Percentiles rank a stretch among this genome's conserved stretches.
phyloP scores from a whole-genome alignment of 1,284 basidiomycete species.

The Sanguinoderma infundibulare region DNA sequence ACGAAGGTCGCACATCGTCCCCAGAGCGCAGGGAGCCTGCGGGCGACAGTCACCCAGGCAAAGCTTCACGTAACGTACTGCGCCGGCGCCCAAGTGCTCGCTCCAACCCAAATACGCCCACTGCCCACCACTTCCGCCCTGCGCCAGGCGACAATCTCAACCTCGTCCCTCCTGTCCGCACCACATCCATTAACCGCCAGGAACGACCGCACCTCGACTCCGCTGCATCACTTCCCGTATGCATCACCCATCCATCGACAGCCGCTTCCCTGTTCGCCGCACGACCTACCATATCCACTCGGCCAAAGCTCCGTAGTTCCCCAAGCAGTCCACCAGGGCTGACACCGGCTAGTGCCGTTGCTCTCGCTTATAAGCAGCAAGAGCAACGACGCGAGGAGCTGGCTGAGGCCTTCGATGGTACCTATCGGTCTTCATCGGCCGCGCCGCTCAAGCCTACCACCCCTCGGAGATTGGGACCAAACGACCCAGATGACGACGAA shows the following conservation, averaged over 20 bases:
- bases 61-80: slow-evolving; percentile 46
- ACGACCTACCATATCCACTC: slow-evolving; percentile 14
- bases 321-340: slow-evolving; percentile 32
- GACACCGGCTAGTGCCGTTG: slow-evolving; percentile 63
- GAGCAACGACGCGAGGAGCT: slow-evolving; percentile 40
- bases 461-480: not conserved
- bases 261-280: slow-evolving; percentile 7
- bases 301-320: slow-evolving; percentile 7
- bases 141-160: slow-evolving; percentile 5
- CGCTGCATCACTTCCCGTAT: not conserved
- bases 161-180: slow-evolving; percentile 5
- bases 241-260: not conserved
- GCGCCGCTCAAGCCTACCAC: not conserved
- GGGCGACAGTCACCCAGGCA: slow-evolving; percentile 12
- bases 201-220: slow-evolving; percentile 3
- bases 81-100: slow-evolving; percentile 45
- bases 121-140: slow-evolving; percentile 18
- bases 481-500: slow-evolving; percentile 26
- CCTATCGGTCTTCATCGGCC: slow-evolving; percentile 7
- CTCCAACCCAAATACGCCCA: slow-evolving; percentile 35
- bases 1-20: slow-evolving; percentile 6
- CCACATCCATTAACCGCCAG: slow-evolving; percentile 3
- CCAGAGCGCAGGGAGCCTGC: slow-evolving; percentile 14
- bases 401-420: slow-evolving; percentile 31
- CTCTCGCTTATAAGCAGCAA: slow-evolving; percentile 62